Base-by-base conservation (phyloP, 345 rosid genomes). In the Hypericum androsaemum region DNA sequence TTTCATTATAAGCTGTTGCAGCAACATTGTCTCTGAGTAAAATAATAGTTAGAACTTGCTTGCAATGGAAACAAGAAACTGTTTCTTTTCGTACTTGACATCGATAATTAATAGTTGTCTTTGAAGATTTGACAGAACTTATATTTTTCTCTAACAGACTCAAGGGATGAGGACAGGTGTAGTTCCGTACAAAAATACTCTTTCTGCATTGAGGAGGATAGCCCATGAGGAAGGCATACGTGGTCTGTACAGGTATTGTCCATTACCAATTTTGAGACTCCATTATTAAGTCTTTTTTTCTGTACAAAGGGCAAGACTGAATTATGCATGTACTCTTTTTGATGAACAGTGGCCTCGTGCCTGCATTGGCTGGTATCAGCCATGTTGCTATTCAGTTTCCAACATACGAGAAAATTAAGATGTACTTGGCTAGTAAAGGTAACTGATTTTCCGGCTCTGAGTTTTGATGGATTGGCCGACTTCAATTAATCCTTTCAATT, bases 301-400 rank as follows among this genome's bases (percentile, higher is more conserved):
- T 48, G 37, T 22, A 12, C 37, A 10, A 42, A 17, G n/a, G 9
- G 8, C 47, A 39, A 39, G 39, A 9, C 11, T 47, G 35, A 8
- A 6, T 1, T 39, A n/a, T 11, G 13, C 7, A 13, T 41, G 15
- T 36, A 37, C 49, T 56, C 61, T 68, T n/a, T n/a, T n/a, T n/a
- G 62, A 40, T 55, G 50, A 68, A 60, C 76, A 85, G 92, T 66
- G 97, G 97, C 54, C 88, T 88, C 61, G 78, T 85, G 7, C 89
- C 92, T 63, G 86, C 97, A 10, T 72, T 88, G 69, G 92, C 87
- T 69, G 97, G 95, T 57, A 63, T 88, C 13, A 85, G 97, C 76
- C 97, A 88, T 58, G 97, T 88, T 62, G 92, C 97, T 56, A 88
- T 88, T 48, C 95, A 84, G 62, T 88, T 88, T 71, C 97, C 95